Evolutionary conservation across 2,329 filamentous ascomycete genomes (phyloP).

Genomic region (Fusarium phyllophilum): DNA sequence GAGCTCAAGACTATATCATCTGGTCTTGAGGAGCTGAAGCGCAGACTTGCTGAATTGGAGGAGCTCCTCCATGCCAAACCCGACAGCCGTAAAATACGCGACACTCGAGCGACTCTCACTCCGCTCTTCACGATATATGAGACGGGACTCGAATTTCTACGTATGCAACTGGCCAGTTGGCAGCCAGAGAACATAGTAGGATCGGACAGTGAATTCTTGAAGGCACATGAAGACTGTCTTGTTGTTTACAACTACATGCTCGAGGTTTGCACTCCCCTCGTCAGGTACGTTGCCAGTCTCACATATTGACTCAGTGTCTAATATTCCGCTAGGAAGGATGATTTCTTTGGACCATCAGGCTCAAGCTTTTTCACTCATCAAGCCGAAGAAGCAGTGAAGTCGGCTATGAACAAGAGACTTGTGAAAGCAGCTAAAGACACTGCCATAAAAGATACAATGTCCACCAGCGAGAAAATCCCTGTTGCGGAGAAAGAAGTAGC

Average conservation of each 20-base stretch:
- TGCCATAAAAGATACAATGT: accelerated
- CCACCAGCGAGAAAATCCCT: neutral
- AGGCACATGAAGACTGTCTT: neutral
- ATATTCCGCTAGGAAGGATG: neutral
- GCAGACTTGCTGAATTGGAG: neutral
- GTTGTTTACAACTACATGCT: neutral
- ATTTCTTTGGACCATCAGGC: neutral
- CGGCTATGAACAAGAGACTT: neutral
- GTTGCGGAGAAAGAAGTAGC: neutral
- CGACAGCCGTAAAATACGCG: neutral
- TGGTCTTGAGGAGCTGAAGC: neutral
- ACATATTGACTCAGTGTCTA: neutral
- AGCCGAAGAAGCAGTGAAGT: neutral
- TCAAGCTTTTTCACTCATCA: neutral
- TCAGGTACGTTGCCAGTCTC: neutral
- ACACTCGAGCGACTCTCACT: neutral
- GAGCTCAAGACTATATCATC: neutral
- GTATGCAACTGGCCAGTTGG: neutral
- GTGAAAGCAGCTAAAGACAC: neutral
- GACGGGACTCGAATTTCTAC: neutral
- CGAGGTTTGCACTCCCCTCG: neutral
- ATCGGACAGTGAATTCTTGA: neutral
- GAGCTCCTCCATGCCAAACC: neutral
- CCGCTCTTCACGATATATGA: neutral
- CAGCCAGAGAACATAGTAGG: neutral